Evolutionary conservation across 225 moss, liverwort and hornwort genomes (phyloP), one percentile per base, ranked within the genome.

Genomic region (Ulota crispa): DNA sequence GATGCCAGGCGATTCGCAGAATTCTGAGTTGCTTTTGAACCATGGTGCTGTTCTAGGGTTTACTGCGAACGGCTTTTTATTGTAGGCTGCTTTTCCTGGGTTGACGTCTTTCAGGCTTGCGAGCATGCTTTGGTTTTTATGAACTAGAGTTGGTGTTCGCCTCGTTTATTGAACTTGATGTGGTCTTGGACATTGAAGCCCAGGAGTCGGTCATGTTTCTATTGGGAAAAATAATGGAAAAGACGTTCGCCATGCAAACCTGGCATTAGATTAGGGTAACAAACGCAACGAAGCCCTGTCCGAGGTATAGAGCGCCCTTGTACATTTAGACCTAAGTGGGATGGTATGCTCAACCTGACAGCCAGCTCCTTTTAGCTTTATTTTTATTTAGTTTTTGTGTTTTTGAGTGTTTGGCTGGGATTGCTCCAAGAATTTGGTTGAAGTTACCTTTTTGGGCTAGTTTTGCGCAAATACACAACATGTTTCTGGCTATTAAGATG

Each of bases 11-110:
- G 18, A 42, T 41, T 6, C 60, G 61, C 55, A 45, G 43, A 72
- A 54, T 55, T 77, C 6, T 10, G 30, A 36, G 81, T 77, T 59
- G 45, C 52, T 52, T 36, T 75, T 50, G 12, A 15, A 60, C 21
- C 24, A 3, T 50, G 16, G 47, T 45, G 12, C 12, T 39, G 31
- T n/a, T 69, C 18, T 82, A 81, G 81, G 78, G 81, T 72, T 84
- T 59, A 13, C 30, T 80, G 76, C 65, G n/a, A 59, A 59, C 21
- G 41, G 10, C 12, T 27, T 26, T 31, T 27, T 62, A 27, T 34
- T 57, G 5, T 10, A 1, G 67, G 68, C 43, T 57, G 39, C 31
- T 55, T 8, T 56, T 43, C 16, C 9, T 20, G 28, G 27, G 1
- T 31, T 52, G 32, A 14, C 16, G 15, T 52, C 30, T 80, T 53